Evolutionary conservation across 2,329 filamentous ascomycete genomes (phyloP), one percentile per base, ranked within the genome.

Genomic region (Coleophoma eucalyptorum): DNA sequence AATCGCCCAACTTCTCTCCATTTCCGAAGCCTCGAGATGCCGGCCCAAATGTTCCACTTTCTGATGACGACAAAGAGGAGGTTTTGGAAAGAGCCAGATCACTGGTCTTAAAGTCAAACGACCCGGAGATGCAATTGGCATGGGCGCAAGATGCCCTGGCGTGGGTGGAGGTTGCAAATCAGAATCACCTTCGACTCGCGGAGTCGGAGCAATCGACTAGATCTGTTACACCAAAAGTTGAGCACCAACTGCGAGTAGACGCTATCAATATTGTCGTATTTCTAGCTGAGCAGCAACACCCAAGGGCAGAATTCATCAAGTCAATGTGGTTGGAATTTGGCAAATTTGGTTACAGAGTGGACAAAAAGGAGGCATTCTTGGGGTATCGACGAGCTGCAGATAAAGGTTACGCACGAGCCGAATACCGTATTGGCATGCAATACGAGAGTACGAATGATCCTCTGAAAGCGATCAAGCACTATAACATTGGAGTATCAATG

Each of bases 281-380:
- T 67, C 76, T 99, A 34, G 89, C 93, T 20, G 87, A 92, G 48
- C 94, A 99, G 68, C 84, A 87, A 56, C 94, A 99, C 62, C 94
- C 94, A 20, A 91, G 94, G 65, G 94, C 94, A 20, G 84, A 95
- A 58, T 99, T 97, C 67, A 90, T 97, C 75, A 85, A 85, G 62
- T 90, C 91, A 53, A 97, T 96, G 79, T 99, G 94, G 94, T 78
- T 96, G 46, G 94, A 99, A 67, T 99, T 97, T 76, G 94, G 94
- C 60, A 96, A 96, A 66, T 97, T 97, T 65, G 91, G 90, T 37
- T 84, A 87, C 68, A 84, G 91, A 26, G 78, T 91, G 53, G 94
- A 99, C 74, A 96, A 96, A 73, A 92, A 93, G 63, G 93, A 97
- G 71, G 93, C 94, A 7, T 97, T 95, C 67, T 73, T 84, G 54